Evolutionary conservation across 495 filamentous ascomycete species (phyloP), one percentile per base, ranked within the genome.

Genomic region (Aspergillus hancockii): DNA sequence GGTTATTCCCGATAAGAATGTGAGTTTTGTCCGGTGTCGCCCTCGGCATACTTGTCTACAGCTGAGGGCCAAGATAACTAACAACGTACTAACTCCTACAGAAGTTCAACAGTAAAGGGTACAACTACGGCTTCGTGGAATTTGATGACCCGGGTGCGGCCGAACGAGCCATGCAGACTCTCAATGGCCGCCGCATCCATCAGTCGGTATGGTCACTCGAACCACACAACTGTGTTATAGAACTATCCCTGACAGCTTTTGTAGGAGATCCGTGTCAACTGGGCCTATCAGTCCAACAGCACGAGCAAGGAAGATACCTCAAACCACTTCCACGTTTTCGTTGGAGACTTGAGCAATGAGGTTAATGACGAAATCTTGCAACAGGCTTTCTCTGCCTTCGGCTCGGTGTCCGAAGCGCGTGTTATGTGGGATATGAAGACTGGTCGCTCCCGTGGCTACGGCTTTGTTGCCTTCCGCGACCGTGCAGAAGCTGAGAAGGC

Each of bases 341-440:
- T 99, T 50, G 94, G 94, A 54, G 94, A 99, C 75, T 80, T 99
- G 46, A 97, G 93, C 62, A 99, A 99, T 62, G 94, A 99, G 71
- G 94, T 99, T 64, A 99, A 99, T 66, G 94, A 99, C 64, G 94
- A 99, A 71, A 86, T 98, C 52, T 79, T 99, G 30, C 79, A 89
- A 9, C 94, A 98, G 75, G 95, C 95, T 18, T 99, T 99, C 75
- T 95, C 91, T 41, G 93, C 93, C 38, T 99, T 98, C 73, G 94
- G 94, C 12, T 90, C 86, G 4, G 93, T 99, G 34, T 98, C 95
- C n/a, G 94, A 99, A 76, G 94, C 94, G 58, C 92, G 94, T 61
- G 94, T 99, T 57, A 99, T 99, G 94, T 99, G 94, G 94, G 94
- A 99, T 70, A 99, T 99, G 94, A 99, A 99, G 82, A 99, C 94